phyloP scores from a whole-genome alignment of 2,329 filamentous ascomycete genomes.

The Monascus ruber region DNA sequence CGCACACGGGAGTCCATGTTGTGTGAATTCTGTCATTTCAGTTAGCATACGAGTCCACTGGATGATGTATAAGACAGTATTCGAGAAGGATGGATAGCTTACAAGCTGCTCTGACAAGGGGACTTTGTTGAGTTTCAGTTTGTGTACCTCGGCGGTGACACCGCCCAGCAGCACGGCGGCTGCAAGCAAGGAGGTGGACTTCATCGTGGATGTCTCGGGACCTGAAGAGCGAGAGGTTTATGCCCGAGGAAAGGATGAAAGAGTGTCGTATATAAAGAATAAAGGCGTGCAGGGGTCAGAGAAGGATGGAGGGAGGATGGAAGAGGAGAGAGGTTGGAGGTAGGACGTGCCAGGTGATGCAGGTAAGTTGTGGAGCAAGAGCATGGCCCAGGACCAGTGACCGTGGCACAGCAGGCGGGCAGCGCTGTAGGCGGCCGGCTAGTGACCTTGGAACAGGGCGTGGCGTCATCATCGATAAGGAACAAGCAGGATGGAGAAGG shows the following conservation, averaged over 20 bases:
- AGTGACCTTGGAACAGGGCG: neutral
- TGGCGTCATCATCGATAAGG: conserved; percentile 3
- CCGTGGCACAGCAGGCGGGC: neutral
- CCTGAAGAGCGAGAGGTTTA: conserved; percentile 1
- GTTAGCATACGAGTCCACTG: conserved; percentile 2
- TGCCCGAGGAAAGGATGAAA: conserved; percentile 3
- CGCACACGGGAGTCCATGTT: conserved; percentile 73
- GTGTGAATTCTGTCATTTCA: conserved; percentile 50
- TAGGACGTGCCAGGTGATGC: conserved; percentile 11
- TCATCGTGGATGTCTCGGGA: conserved; percentile 49
- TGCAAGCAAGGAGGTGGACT: conserved; percentile 68
- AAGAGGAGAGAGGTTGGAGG: conserved; percentile 11
- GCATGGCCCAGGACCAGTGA: conserved; percentile 1
- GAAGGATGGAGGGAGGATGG: conserved; percentile 8
- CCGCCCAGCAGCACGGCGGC: conserved; percentile 70
- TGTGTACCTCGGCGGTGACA: conserved; percentile 78
- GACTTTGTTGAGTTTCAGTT: conserved; percentile 96
- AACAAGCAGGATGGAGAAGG: neutral
- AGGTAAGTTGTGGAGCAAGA: conserved; percentile 12
- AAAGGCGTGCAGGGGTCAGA: conserved; percentile 12
- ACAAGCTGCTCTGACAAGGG: conserved; percentile 87
- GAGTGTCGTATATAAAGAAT: conserved; percentile 6
- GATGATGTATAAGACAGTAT: neutral
- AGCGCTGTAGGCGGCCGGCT: neutral
- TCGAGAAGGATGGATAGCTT: conserved; percentile 28